Evolutionary conservation across 2,329 filamentous ascomycete genomes (phyloP).

Genomic region (Pestalotiopsis sp.): DNA sequence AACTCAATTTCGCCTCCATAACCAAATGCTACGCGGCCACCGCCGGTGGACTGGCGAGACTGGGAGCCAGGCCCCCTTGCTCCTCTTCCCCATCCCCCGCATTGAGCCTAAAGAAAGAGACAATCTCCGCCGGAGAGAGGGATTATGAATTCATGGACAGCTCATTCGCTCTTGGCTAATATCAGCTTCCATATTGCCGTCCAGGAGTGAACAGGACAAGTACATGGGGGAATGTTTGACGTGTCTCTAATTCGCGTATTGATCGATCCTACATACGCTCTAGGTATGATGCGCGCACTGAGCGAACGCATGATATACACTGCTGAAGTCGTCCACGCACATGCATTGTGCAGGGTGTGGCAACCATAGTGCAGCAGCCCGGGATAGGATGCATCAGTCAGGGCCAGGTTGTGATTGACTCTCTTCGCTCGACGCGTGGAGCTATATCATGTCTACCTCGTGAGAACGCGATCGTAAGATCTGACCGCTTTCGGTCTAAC

Average conservation of each 20-base stretch:
- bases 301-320: not conserved
- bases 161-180: slow-evolving; percentile 8
- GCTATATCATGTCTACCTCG: not conserved
- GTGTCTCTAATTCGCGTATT: not conserved
- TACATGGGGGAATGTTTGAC: too few relatives aligned
- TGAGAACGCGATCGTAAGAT: not conserved
- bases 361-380: not conserved
- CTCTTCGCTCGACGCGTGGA: not conserved
- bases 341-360: not conserved
- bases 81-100: slow-evolving; percentile 21
- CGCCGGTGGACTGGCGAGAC: not conserved
- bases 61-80: not conserved
- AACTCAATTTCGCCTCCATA: not conserved
- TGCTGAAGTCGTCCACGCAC: not conserved
- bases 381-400: not conserved
- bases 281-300: not conserved
- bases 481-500: not conserved
- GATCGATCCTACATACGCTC: not conserved
- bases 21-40: not conserved
- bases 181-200: not conserved
- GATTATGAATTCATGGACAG: not conserved
- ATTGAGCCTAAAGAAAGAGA: slow-evolving; percentile 34
- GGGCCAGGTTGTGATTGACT: not conserved
- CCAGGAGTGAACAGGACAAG: not conserved
- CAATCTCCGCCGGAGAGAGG: slow-evolving; percentile 23